These are phyloP conservation scores for Fusarium goolgardi DNA, from an alignment of 2,329 filamentous ascomycete genomes.

Conservation along the genomic window DNA sequence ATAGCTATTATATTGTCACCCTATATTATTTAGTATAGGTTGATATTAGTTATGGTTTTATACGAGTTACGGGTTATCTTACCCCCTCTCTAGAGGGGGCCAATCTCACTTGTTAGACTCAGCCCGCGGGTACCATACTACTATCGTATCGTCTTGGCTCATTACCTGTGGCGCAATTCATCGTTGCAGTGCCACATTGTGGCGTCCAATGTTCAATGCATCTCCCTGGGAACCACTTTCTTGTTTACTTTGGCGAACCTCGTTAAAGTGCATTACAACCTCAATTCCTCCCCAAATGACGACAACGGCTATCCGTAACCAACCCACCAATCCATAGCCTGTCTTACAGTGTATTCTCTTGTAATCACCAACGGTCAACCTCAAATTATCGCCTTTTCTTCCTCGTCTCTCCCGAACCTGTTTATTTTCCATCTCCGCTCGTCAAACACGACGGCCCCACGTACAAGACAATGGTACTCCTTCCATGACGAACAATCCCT, in stretches of 20 bases:
- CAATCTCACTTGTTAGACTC: too few species aligned
- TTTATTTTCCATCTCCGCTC: conserved; percentile 40
- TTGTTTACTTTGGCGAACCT: conserved; percentile 45
- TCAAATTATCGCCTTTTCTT: conserved; percentile 11
- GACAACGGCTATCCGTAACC: conserved; percentile 31
- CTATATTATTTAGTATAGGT: too few species aligned
- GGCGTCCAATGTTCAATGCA: conserved; percentile 28
- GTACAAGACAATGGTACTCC: conserved; percentile 51
- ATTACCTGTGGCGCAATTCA: conserved; percentile 19
- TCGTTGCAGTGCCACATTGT: conserved; percentile 3
- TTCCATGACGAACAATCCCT: conserved; percentile 43
- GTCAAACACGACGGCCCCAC: conserved; percentile 41
- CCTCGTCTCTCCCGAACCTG: conserved; percentile 27
- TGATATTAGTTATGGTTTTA: too few species aligned
- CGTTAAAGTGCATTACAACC: conserved; percentile 33
- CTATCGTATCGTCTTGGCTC: conserved; percentile 25
- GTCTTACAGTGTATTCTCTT: conserved; percentile 1
- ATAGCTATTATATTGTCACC: too few species aligned
- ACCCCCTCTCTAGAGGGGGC: too few species aligned
- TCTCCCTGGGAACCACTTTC: conserved; percentile 44
- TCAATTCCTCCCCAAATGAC: conserved; percentile 33
- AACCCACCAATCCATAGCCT: conserved; percentile 16
- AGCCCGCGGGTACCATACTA: too few species aligned
- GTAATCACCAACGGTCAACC: conserved; percentile 14
- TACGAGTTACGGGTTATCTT: too few species aligned